phyloP scores from a whole-genome alignment of 106 monocot genomes.

The Gastrodia elata region DNA sequence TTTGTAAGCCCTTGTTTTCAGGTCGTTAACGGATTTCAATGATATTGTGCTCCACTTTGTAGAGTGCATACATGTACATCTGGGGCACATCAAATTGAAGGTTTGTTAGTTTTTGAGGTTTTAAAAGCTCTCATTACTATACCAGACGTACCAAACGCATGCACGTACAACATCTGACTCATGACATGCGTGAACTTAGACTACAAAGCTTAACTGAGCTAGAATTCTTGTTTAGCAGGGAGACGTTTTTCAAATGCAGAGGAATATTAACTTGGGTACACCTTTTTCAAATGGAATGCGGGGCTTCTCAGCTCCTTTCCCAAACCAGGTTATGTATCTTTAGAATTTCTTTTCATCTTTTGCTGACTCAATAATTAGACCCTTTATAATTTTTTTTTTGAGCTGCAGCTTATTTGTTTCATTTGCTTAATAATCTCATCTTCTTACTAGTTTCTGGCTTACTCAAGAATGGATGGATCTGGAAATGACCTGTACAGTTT shows the following conservation, averaged over 20 bases:
- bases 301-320: slow-evolving; percentile 14
- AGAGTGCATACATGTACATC: slow-evolving; percentile 48
- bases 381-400: neutral
- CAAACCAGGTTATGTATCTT: slow-evolving; percentile 21
- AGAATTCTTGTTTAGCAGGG: slow-evolving; percentile 15
- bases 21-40: slow-evolving; percentile 57
- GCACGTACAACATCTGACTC: neutral
- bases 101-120: slow-evolving; percentile 1
- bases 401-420: neutral
- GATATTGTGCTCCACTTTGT: slow-evolving; percentile 56
- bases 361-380: neutral
- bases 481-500: slow-evolving; percentile 26
- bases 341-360: neutral
- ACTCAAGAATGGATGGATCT: slow-evolving; percentile 18
- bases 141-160: neutral
- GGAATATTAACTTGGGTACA: neutral
- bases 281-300: slow-evolving; percentile 23
- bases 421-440: neutral
- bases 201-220: neutral
- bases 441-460: slow-evolving; percentile 14
- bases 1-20: slow-evolving; percentile 20
- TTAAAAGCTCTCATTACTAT: neutral
- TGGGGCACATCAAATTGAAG: slow-evolving; percentile 23
- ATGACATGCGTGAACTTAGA: neutral
- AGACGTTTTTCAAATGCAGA: slow-evolving; percentile 12